Evolutionary conservation across 352 stramenopile genomes (phyloP), one percentile per base, ranked within the genome.

Genomic region (Phytophthora citrophthora): DNA sequence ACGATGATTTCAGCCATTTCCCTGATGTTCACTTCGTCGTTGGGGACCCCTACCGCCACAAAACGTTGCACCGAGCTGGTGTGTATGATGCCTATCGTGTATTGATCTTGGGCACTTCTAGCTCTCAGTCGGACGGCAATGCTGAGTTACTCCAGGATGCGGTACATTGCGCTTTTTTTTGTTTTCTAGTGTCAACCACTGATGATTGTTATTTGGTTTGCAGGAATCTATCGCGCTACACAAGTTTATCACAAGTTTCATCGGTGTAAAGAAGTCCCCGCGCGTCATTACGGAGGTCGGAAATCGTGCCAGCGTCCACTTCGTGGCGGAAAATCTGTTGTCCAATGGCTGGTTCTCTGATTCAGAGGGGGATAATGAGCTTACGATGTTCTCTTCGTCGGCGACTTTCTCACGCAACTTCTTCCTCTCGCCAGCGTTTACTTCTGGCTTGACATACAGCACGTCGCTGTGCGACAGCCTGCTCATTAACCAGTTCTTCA

Each of bases 401-500:
- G 74, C 77, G 38, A 62, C 76, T 11, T 88, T 94, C n/a, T 86
- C 84, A 27, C 72, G 77, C 32, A 87, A 94, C 49, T 94, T 94
- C 59, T 90, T 88, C 54, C n/a, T 92, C 20, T 94, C 85, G 1
- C 83, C 85, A 5, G 83, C 83, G 20, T 95, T 95, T 50, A 83
- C 87, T 1, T 92, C 83, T n/a, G 87, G 87, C 3, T 67, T 95
- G 39, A 86, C 87, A 26, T 95, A 93, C 75, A 94, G 85, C 72
- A 89, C 83, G 11, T 94, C 85, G 15, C 72, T 95, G 26, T 95
- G 87, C 36, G 87, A 95, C 64, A 94, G 83, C 45, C 46, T 95
- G 8, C 86, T 95, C 23, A 93, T 95, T 73, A 95, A 95, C 63
- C 85, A 94, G 74, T 95, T 90, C 61, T 95, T 94, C 68, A 95